Conservation (phyloP, 108 stramenopile species). For the Chaetoceros tenuissimus region DNA sequence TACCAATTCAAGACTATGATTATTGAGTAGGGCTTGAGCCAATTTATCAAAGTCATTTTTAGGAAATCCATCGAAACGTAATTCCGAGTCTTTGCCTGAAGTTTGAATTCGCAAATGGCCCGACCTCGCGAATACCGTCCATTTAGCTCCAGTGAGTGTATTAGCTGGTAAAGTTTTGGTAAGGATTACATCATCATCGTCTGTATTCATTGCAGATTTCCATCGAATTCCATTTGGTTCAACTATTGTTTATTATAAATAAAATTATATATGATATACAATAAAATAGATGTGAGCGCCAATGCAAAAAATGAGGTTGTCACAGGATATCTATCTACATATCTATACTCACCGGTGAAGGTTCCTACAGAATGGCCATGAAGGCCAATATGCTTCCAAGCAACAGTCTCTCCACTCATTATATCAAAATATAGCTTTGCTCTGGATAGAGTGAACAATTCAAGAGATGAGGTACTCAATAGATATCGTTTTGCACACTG, state of each 20-base stretch:
- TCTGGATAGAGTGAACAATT: too few relatives aligned
- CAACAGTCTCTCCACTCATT: too few relatives aligned
- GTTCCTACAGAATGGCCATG: constrained; percentile 83
- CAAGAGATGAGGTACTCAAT: too few relatives aligned
- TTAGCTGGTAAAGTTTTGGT: constrained; percentile 28
- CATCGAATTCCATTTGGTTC: constrained; percentile 55
- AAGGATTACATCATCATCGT: constrained; percentile 31
- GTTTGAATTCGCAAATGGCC: constrained; percentile 71
- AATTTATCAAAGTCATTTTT: constrained; percentile 45
- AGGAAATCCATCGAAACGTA: constrained; percentile 81
- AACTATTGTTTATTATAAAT: constrained; percentile 14
- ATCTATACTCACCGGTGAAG: constrained; percentile 41
- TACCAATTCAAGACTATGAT: constrained; percentile 38
- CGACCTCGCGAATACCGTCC: constrained; percentile 74
- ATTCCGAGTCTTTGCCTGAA: constrained; percentile 18
- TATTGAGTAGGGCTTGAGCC: constrained; percentile 21
- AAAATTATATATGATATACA: neutral
- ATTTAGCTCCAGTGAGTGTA: constrained; percentile 41
- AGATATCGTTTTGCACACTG: too few relatives aligned
- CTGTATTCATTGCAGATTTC: constrained; percentile 61
- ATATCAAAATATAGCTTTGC: too few relatives aligned
- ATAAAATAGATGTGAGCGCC: neutral
- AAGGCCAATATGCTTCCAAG: constrained; percentile 85
- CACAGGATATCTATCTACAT: too few relatives aligned
- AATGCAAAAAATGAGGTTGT: neutral